Evolutionary conservation across 257 asterid species (phyloP), one percentile per base, ranked within the genome.

Genomic region (Solanum stenotomum): DNA sequence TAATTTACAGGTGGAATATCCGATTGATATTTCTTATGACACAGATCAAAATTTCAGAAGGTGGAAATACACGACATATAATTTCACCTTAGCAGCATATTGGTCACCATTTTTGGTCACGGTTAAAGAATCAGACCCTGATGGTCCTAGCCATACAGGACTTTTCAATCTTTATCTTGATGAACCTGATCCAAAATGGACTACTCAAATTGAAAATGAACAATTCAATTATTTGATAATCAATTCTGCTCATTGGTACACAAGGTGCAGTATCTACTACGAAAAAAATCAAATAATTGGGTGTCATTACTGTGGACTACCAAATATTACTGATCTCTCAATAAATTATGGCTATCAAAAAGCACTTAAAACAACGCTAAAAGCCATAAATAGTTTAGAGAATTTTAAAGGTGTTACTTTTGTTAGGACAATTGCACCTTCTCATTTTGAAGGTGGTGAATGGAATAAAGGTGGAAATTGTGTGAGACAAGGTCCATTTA

Each of bases 31-130:
- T 63, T 92, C 95, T 10, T 56, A 68, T 16, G 85, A 88, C n/a
- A 22, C 86, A 1, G 93, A 91, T 67, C 93, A 93, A 23, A 89
- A 91, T 56, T 93, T 92, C 90, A 91, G 76, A 74, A 91, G 91
- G 4, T 93, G 96, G 96, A 91, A 90, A 63, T 93, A 93, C 87
- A 63, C 52, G 3, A 86, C 85, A 0, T 92, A 91, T 91, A 93
- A 93, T 72, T 93, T 93, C 88, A 93, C 94, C 8, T 59, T 93
- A 0, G 90, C 93, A 3, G 85, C 89, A 20, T 93, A 85, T 37
- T 90, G 93, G 94, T 83, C 95, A 27, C 94, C 94, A 1, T 93
- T 85, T 40, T 65, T 93, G 76, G 96, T 93, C 9, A 92, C 77
- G 22, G 33, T 86, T 25, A 56, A 88, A 34, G 89, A 89, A 42